These are phyloP conservation scores for Setomelanomma holmii DNA, from an alignment of 2,329 filamentous ascomycete species.

Conservation along the genomic window DNA sequence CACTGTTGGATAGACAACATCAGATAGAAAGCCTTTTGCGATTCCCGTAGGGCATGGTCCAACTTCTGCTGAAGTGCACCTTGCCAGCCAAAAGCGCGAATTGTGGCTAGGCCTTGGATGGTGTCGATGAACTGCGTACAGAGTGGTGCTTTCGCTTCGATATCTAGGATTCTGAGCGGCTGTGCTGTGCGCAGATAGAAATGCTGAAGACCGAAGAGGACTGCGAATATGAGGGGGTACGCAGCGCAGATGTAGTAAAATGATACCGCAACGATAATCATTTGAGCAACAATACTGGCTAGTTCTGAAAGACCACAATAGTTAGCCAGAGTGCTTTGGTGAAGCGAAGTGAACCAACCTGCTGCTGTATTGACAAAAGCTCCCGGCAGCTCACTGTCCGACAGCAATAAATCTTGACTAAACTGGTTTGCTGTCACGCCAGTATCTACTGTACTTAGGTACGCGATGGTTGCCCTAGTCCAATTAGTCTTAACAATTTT, in stretches of 20 bases:
- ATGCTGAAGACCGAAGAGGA: not conserved
- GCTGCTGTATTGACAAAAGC: not conserved
- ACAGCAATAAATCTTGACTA: not conserved
- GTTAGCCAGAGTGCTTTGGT: not conserved
- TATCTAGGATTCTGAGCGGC: too few species aligned
- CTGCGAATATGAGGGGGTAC: too few species aligned
- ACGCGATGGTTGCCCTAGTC: not conserved
- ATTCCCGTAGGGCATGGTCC: conserved; percentile 34
- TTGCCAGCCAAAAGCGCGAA: conserved; percentile 58
- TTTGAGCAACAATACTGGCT: too few species aligned
- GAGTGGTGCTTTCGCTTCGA: not conserved
- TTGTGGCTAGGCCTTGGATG: conserved; percentile 53
- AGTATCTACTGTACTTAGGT: not conserved
- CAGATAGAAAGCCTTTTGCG: conserved; percentile 52
- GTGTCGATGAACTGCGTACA: conserved; percentile 57
- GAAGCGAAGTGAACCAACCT: not conserved
- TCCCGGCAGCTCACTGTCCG: not conserved
- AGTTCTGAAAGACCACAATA: not conserved
- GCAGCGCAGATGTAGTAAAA: too few species aligned
- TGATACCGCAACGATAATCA: too few species aligned
- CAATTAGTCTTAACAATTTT: too few species aligned
- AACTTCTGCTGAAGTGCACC: conserved; percentile 1
- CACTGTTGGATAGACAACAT: conserved; percentile 47
- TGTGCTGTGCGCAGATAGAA: too few species aligned
- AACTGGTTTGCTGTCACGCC: not conserved